Evolutionary conservation across 2,329 filamentous ascomycete genomes (phyloP), one percentile per base, ranked within the genome.

Genomic region (Fusarium palustre): DNA sequence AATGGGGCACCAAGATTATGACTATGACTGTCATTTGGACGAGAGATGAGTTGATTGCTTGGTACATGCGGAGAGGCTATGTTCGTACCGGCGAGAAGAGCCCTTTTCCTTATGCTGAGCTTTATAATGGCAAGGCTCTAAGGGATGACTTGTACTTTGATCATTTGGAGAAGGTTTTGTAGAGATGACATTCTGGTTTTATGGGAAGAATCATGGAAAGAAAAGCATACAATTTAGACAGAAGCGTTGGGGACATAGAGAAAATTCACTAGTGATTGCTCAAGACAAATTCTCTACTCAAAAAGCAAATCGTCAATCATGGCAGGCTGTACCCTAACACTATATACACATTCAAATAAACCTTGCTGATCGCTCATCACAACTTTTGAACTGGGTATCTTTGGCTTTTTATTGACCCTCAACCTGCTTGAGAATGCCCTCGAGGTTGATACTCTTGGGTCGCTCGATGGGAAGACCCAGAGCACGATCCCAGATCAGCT

Each of bases 391-490:
- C 43, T 54, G 66, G 67, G 63, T 68, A 69, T 69, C 67, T 58
- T 38, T 46, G 12, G 39, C 33, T 43, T 33, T 47, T 76, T 77
- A 85, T 66, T 82, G 73, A 28, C 78, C 77, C 78, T 87, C 85
- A 34, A 85, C 87, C 77, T 88, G 79, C 80, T 94, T 91, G 72
- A 97, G 83, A 72, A 99, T 83, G 13, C 95, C 95, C 79, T 92
- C 87, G 58, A 99, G 85, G 82, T 97, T 96, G 79, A 98, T 97
- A 81, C 93, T 97, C 92, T 99, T 99, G 50, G 96, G 96, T 67
- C 95, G 87, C 89, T 99, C 96, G 76, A 99, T 99, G 13, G 96
- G 96, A 78, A 98, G 84, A 55, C 96, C 96, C 68, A 99, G 82
- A 18, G 94, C 94, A 50, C 96, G 89, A 80, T 98, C 95, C 96